Percentiles rank a stretch among this genome's conserved stretches.
Conservation (phyloP, 345 rosid species). For the Populus euphratica region DNA sequence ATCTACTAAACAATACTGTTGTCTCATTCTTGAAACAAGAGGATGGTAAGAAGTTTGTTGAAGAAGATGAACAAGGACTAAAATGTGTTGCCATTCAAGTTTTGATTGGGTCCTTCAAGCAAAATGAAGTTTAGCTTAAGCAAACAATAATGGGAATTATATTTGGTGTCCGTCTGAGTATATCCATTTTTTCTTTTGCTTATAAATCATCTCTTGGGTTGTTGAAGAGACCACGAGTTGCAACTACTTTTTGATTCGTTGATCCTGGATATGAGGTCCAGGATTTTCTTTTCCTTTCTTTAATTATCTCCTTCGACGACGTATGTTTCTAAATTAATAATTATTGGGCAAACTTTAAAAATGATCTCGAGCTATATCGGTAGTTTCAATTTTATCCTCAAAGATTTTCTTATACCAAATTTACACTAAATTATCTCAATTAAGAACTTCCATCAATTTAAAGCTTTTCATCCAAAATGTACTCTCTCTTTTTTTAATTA, state of each 20-base stretch:
- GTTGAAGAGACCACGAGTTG: not conserved
- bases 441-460: too few species aligned
- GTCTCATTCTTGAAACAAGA: conserved; percentile 35
- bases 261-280: conserved; percentile 32
- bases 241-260: not conserved
- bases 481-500: too few species aligned
- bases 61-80: conserved; percentile 39
- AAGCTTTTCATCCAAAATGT: too few species aligned
- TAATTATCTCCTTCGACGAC: not conserved
- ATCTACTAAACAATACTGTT: conserved; percentile 25
- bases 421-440: too few species aligned
- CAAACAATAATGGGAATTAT: not conserved
- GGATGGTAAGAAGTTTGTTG: conserved; percentile 21
- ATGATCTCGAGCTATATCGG: too few species aligned
- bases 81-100: conserved; percentile 51
- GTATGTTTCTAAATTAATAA: too few species aligned
- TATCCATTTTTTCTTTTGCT: not conserved
- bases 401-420: too few species aligned
- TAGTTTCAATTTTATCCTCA: too few species aligned
- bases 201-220: not conserved
- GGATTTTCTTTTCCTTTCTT: not conserved
- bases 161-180: not conserved
- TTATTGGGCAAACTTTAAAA: too few species aligned
- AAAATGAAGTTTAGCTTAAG: conserved; percentile 4
- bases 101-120: too few species aligned